Evolutionary conservation across 768 basidiomycete genomes (phyloP).

Genomic region (Rhizopogon sp.): DNA sequence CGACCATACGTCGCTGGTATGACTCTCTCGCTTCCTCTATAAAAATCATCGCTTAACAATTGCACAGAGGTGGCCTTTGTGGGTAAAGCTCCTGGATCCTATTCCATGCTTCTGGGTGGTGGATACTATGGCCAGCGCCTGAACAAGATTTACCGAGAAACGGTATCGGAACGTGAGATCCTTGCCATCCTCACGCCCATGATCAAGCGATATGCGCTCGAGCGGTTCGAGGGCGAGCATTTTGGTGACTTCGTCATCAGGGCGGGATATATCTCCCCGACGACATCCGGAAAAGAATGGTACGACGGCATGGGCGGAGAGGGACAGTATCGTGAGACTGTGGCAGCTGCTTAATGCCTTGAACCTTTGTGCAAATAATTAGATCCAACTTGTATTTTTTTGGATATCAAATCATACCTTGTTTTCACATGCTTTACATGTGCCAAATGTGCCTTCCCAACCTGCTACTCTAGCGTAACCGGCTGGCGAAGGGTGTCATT

Average conservation of each 20-base stretch:
- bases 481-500: too few species aligned
- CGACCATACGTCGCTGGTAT: constrained; percentile 86
- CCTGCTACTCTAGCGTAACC: too few species aligned
- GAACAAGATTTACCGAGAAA: constrained; percentile 94
- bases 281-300: constrained; percentile 80
- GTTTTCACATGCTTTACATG: too few species aligned
- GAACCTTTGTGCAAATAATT: too few species aligned
- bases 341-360: constrained; percentile 1
- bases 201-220: constrained; percentile 91
- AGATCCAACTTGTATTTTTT: too few species aligned
- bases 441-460: too few species aligned
- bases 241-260: constrained; percentile 97
- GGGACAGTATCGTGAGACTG: constrained; percentile 44
- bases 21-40: constrained; percentile 15
- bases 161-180: constrained; percentile 88
- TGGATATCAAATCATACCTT: too few species aligned
- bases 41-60: background rate
- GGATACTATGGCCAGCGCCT: constrained; percentile 92
- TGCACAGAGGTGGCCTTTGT: constrained; percentile 86
- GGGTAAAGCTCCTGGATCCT: constrained; percentile 91
- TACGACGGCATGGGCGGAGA: constrained; percentile 84
- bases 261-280: constrained; percentile 84
- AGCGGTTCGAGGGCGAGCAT: constrained; percentile 80
- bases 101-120: constrained; percentile 93
- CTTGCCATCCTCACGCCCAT: constrained; percentile 84